phyloP scores from a whole-genome alignment of 2,329 filamentous ascomycete species.

The Camptophora hylomeconis region DNA sequence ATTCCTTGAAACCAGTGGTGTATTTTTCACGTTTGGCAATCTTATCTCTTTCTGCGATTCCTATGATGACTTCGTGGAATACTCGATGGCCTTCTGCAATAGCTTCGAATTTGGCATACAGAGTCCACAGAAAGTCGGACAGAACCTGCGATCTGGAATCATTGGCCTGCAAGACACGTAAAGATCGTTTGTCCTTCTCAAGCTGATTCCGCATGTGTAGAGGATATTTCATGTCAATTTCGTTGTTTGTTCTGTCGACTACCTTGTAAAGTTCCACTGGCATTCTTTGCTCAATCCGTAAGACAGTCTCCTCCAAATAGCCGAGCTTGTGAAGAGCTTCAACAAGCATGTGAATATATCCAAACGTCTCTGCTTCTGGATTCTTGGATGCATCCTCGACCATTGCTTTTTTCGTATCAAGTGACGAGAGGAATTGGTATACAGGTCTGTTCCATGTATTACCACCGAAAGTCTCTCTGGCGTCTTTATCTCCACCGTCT shows the following conservation, averaged over 20 bases:
- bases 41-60: constrained; percentile 73
- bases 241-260: constrained; percentile 86
- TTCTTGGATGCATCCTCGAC: constrained; percentile 85
- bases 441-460: constrained; percentile 40
- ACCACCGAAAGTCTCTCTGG: constrained; percentile 16
- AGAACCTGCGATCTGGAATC: constrained; percentile 73
- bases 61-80: constrained; percentile 80
- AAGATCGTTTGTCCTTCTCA: constrained; percentile 35
- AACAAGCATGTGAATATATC: constrained; percentile 76
- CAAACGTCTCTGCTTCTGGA: constrained; percentile 88
- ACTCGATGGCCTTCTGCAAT: constrained; percentile 93
- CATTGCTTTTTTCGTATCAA: constrained; percentile 44
- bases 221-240: constrained; percentile 88
- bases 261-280: constrained; percentile 89
- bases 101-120: constrained; percentile 94
- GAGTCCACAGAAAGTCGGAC: constrained; percentile 77
- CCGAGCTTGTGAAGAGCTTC: constrained; percentile 85
- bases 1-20: constrained; percentile 80
- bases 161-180: constrained; percentile 57
- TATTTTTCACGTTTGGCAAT: constrained; percentile 49
- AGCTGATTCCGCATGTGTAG: constrained; percentile 48
- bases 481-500: constrained; percentile 20
- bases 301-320: constrained; percentile 70
- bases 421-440: constrained; percentile 43
- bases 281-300: constrained; percentile 81